phyloP scores from a whole-genome alignment of 768 basidiomycete genomes.

The Tubosaeta brunneosetosa region DNA sequence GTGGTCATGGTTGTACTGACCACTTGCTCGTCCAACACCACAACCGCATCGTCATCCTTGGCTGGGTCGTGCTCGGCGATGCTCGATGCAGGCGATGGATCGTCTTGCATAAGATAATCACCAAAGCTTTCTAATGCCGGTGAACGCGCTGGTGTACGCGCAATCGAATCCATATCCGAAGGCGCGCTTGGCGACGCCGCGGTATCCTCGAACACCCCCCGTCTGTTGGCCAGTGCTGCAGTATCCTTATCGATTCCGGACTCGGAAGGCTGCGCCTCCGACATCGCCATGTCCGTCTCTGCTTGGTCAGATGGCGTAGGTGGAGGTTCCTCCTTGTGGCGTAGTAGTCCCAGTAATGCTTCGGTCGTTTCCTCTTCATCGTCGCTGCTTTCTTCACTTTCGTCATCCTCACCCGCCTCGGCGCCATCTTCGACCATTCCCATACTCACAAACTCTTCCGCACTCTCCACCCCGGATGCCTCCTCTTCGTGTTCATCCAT shows the following conservation, averaged over 20 bases:
- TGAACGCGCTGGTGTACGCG: constrained; percentile 20
- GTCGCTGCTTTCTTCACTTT: constrained; percentile 32
- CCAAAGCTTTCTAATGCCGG: constrained; percentile 23
- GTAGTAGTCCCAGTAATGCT: constrained; percentile 22
- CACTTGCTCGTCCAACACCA: not conserved
- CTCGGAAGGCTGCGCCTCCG: constrained; percentile 10
- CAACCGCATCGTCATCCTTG: constrained; percentile 12
- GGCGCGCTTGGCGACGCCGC: constrained; percentile 21
- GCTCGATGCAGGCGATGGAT: constrained; percentile 28
- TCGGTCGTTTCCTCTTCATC: constrained; percentile 29
- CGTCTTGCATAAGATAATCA: constrained; percentile 20
- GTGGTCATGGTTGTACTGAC: not conserved
- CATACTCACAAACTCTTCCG: constrained; percentile 38
- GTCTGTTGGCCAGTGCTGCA: not conserved
- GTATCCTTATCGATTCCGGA: constrained; percentile 1
- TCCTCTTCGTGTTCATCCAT: constrained; percentile 21
- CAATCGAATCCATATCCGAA: constrained; percentile 25
- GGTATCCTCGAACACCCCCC: constrained; percentile 10
- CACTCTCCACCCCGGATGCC: constrained; percentile 21
- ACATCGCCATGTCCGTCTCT: constrained; percentile 4
- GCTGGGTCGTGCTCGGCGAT: constrained; percentile 19
- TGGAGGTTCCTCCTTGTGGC: not conserved
- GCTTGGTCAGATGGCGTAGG: not conserved
- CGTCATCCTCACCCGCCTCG: constrained; percentile 2
- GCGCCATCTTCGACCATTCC: constrained; percentile 12